Evolutionary conservation across 495 filamentous ascomycete species (phyloP), one percentile per base, ranked within the genome.

Genomic region (Penicillium bovifimosum): DNA sequence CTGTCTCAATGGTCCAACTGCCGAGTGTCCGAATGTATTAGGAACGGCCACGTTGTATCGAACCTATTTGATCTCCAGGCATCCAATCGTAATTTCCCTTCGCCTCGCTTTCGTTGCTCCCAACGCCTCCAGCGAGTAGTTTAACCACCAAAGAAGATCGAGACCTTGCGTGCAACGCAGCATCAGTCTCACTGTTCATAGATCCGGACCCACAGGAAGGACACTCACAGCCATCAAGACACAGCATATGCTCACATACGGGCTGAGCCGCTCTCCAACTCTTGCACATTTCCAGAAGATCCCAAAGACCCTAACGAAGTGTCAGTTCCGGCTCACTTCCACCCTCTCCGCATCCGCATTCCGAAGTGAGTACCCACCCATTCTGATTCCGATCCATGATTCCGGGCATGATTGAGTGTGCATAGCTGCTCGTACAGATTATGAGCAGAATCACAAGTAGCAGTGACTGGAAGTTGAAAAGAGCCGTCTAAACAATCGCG

Each of bases 271-370:
- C 77, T 98, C 93, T 26, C 93, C 93, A 63, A 98, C 83, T 54
- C 93, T 79, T 28, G 93, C 93, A 53, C 85, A 93, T 69, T 97
- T 97, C 93, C 93, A 98, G 71, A 98, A 96, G 41, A 93, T 84
- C 36, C 91, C 91, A 57, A 88, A 83, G 11, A 95, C 69, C 18
- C 90, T 93, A 28, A 26, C 2, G 0, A 26, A 13, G 6, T 6
- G 16, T 60, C 40, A 60, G 56, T 36, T 27, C 9, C 10, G 41
- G 40, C 35, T 34, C 16, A 16, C 28, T 45, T 16, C 28, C 31
- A 9, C 33, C 29, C 9, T 47, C 9, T 8, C 24, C 20, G 18
- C 31, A 24, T 14, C 14, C 38, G 5, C 17, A 34, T 28, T 41
- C 18, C 5, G 8, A 44, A 20, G 26, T 31, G 32, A 55, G 45